Conservation (phyloP, 2,329 filamentous ascomycete genomes). For the Orbilia quercus region DNA sequence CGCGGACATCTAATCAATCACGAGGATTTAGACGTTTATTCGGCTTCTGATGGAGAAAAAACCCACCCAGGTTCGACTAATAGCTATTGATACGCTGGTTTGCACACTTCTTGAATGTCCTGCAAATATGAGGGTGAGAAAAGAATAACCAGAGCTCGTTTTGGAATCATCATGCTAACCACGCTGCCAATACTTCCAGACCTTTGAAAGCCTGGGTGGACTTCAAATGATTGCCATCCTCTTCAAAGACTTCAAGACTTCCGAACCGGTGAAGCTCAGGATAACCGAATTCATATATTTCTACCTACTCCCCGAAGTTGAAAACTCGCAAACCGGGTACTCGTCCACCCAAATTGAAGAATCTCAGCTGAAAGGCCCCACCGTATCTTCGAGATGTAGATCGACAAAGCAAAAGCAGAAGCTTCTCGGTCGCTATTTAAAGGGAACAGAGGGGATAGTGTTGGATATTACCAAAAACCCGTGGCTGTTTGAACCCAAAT, state of each 20-base stretch:
- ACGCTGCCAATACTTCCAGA: conserved; percentile 41
- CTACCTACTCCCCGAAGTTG: conserved; percentile 92
- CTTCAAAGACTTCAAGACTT: conserved; percentile 88
- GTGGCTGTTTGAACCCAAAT: conserved; percentile 25
- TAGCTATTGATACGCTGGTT: conserved; percentile 88
- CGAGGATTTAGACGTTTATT: conserved; percentile 74
- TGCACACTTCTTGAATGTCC: conserved; percentile 87
- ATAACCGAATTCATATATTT: conserved; percentile 98
- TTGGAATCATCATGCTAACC: conserved; percentile 15
- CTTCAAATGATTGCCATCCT: conserved; percentile 90
- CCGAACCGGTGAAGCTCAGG: conserved; percentile 90
- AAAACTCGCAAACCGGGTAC: conserved; percentile 37
- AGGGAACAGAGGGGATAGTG: conserved; percentile 84
- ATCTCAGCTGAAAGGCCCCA: conserved; percentile 61
- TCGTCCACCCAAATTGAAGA: conserved; percentile 56
- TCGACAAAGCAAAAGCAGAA: conserved; percentile 84
- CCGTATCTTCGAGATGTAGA: conserved; percentile 66
- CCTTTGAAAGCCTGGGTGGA: conserved; percentile 91
- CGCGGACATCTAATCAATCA: neutral
- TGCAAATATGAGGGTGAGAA: conserved; percentile 77
- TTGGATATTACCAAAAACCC: conserved; percentile 71
- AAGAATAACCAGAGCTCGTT: neutral
- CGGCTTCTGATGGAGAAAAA: conserved; percentile 93
- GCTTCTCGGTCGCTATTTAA: conserved; percentile 79
- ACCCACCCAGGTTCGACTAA: conserved; percentile 89